Base-by-base conservation (phyloP, 2,329 filamentous ascomycete species). In the Paraconiothyrium brasiliense region DNA sequence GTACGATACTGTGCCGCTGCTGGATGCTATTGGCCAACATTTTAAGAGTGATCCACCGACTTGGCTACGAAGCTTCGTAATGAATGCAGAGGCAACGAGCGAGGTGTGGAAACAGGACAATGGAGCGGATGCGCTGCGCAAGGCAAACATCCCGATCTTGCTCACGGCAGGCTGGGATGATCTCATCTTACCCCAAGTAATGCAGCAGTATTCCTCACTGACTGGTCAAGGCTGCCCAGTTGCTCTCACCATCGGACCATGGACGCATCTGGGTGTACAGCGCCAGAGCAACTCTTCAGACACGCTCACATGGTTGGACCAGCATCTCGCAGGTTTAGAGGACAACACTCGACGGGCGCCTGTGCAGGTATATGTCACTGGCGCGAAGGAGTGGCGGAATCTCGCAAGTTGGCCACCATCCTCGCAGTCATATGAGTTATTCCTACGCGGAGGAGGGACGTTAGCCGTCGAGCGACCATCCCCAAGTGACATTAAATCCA, bases 311-410 rank as follows among this genome's bases (percentile, higher is more conserved):
- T 67, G 63, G 63, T 16, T 67, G 1, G 63, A 67, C 22, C 14
- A 64, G 24, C 59, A 66, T 52, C 46, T 66, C 34, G 55, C 43
- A 1, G 35, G 32, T 22, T 4, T 27, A n/a, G 22, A 4, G 22
- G n/a, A 54, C 32, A 39, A 7, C 1, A 34, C 41, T 20, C 13
- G 59, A n/a, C 27, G 54, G 14, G 20, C 48, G 4, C 14, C 54
- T 1, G 57, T 67, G 1, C 49, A 67, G 24, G 67, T 67, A 41
- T 66, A 59, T 44, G 63, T 66, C 7, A 67, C 67, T 44, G 63
- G 67, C 4, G 63, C 58, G 8, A n/a, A 64, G 11, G 58, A 63
- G 46, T 69, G 67, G 67, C 49, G 60, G 20, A 20, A 55, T 30
- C 39, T 41, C 4, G 4, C 20, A n/a, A 54, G 50, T n/a, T 69